These are phyloP conservation scores for Ophiostoma sp. DNA, from an alignment of 2,329 filamentous ascomycete species.

Conservation along the genomic window DNA sequence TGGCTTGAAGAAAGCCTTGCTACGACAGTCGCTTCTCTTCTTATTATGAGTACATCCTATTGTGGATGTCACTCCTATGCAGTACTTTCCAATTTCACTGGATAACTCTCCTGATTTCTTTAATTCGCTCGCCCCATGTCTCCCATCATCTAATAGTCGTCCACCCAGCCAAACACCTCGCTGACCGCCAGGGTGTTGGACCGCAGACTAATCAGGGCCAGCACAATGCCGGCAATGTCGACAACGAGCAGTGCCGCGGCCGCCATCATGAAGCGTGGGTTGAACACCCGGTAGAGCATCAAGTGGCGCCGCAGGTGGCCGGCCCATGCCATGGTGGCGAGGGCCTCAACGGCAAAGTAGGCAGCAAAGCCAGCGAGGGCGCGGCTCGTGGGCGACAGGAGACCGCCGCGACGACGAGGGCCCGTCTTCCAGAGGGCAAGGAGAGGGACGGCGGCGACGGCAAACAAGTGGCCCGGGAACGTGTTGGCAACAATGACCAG, in stretches of 20 bases:
- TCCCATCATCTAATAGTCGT: slow-evolving; percentile 28
- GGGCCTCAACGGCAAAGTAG: slow-evolving; percentile 78
- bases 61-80: background rate
- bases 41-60: background rate
- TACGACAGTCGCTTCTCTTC: background rate
- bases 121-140: too few species aligned
- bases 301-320: slow-evolving; percentile 85
- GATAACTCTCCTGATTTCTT: background rate
- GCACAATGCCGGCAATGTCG: slow-evolving; percentile 69
- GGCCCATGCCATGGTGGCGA: slow-evolving; percentile 89
- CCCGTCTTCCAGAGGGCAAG: slow-evolving; percentile 86
- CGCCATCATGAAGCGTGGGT: slow-evolving; percentile 85
- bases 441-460: slow-evolving; percentile 75
- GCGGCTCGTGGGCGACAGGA: slow-evolving; percentile 70
- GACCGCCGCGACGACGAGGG: slow-evolving; percentile 67
- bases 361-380: slow-evolving; percentile 73
- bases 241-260: slow-evolving; percentile 70
- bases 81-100: background rate
- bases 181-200: slow-evolving; percentile 76
- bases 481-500: slow-evolving; percentile 81
- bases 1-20: background rate
- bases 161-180: slow-evolving; percentile 80
- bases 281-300: slow-evolving; percentile 95
- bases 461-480: slow-evolving; percentile 84
- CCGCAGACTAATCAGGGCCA: slow-evolving; percentile 73